These are phyloP conservation scores for Coniochaeta ligniaria DNA, from an alignment of 2,329 filamentous ascomycete species.

Conservation along the genomic window DNA sequence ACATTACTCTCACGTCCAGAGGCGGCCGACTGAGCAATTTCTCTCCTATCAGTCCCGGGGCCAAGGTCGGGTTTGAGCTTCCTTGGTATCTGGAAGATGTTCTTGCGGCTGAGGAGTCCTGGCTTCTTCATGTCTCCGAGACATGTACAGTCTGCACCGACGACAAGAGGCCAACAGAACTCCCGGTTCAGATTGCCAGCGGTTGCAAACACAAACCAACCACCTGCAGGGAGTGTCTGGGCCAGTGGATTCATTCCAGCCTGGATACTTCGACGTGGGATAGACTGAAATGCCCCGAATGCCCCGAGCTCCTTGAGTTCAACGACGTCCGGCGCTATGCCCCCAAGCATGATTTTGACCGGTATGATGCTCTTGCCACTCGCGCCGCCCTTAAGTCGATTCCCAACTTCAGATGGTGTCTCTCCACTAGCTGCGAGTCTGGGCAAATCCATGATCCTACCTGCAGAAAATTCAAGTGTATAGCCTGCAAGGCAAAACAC, in stretches of 20 bases:
- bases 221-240: constrained; percentile 24
- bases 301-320: constrained; percentile 19
- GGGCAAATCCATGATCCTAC: constrained; percentile 26
- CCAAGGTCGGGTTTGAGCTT: constrained; percentile 22
- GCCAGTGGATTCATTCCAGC: constrained; percentile 23
- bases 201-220: constrained; percentile 18
- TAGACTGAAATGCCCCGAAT: constrained; percentile 26
- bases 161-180: constrained; percentile 23
- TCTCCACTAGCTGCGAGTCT: constrained; percentile 24
- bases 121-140: constrained; percentile 21
- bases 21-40: constrained; percentile 4
- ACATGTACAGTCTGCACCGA: constrained; percentile 26
- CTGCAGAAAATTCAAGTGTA: constrained; percentile 24
- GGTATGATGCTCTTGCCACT: constrained; percentile 27
- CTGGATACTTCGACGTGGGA: constrained; percentile 22
- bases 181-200: constrained; percentile 21
- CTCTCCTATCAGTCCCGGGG: constrained; percentile 14
- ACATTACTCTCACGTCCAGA: constrained; percentile 7
- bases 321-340: constrained; percentile 22
- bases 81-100: constrained; percentile 15
- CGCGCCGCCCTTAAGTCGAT: constrained; percentile 20
- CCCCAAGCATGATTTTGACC: constrained; percentile 16
- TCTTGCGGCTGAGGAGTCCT: constrained; percentile 22
- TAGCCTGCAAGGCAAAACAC: constrained; percentile 20
- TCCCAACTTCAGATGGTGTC: constrained; percentile 28